A percentile compares a stretch with the other conserved stretches of the same genome.
These are phyloP conservation scores for Rosa persica DNA, from an alignment of 306 rosid genomes.

Conservation along the genomic window DNA sequence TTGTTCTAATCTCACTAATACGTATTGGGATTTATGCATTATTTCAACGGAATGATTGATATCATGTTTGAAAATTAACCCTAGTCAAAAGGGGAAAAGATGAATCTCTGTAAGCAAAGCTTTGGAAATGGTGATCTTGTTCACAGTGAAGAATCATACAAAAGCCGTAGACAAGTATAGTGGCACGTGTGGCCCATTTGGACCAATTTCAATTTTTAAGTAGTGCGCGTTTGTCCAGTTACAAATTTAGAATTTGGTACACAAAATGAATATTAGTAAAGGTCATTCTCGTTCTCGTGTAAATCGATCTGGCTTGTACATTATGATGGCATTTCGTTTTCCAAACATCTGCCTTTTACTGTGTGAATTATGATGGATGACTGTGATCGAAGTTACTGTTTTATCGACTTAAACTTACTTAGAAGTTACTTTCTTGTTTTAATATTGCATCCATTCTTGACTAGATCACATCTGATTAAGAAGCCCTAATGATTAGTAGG, in stretches of 20 bases:
- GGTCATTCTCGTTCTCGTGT: constrained; percentile 16
- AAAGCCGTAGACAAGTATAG: constrained; percentile 31
- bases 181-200: constrained; percentile 13
- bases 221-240: constrained; percentile 35
- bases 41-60: neutral
- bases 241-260: neutral
- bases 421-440: neutral
- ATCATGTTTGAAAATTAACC: neutral
- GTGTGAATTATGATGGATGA: neutral
- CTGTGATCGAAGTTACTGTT: constrained; percentile 1
- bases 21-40: neutral
- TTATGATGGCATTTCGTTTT: neutral
- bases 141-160: constrained; percentile 32
- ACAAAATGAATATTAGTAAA: neutral
- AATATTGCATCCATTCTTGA: neutral
- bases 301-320: neutral
- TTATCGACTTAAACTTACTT: neutral
- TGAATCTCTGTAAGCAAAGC: constrained; percentile 8
- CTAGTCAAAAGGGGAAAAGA: constrained; percentile 15
- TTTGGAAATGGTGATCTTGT: constrained; percentile 23
- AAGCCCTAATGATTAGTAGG: neutral
- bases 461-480: neutral
- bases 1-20: neutral
- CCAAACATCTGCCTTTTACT: neutral
- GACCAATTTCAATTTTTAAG: constrained; percentile 18